Percentiles rank a stretch among this genome's conserved stretches.
Evolutionary conservation across 106 monocot species (phyloP).

Genomic region (Allium cepa): DNA sequence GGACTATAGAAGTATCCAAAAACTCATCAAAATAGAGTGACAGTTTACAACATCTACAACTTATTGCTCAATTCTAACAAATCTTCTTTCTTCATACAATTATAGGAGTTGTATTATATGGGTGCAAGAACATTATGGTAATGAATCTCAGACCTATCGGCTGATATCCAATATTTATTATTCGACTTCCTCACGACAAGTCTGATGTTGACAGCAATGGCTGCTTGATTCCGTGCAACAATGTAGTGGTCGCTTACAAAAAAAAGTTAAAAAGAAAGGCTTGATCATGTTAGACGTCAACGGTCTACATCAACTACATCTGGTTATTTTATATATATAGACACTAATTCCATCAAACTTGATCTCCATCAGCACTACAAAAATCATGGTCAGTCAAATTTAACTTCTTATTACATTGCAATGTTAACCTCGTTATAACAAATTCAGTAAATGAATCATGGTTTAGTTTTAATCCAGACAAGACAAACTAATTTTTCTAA

Average conservation of each 20-base stretch:
- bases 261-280: conserved; percentile 26
- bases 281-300: conserved; percentile 15
- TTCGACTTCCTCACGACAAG: conserved; percentile 26
- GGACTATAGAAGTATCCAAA: too few relatives aligned
- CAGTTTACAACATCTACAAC: not conserved
- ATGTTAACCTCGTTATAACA: too few relatives aligned
- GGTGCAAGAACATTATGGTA: conserved; percentile 63
- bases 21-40: too few relatives aligned
- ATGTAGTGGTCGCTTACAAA: conserved; percentile 21
- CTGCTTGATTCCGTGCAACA: conserved; percentile 3
- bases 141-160: conserved; percentile 76
- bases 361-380: conserved; percentile 48
- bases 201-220: conserved; percentile 54
- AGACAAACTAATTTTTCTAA: not conserved
- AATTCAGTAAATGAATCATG: too few relatives aligned
- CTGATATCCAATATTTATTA: conserved; percentile 66
- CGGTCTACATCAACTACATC: not conserved
- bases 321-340: conserved; percentile 56
- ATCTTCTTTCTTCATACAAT: not conserved
- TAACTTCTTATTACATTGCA: too few relatives aligned
- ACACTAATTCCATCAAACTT: conserved; percentile 56
- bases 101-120: conserved; percentile 53
- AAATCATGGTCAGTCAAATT: conserved; percentile 23
- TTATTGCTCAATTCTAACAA: too few relatives aligned
- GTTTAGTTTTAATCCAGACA: too few relatives aligned